Evolutionary conservation across 75 land plant genomes (phyloP), one percentile per base, ranked within the genome.

Genomic region (Sequoia sempervirens): DNA sequence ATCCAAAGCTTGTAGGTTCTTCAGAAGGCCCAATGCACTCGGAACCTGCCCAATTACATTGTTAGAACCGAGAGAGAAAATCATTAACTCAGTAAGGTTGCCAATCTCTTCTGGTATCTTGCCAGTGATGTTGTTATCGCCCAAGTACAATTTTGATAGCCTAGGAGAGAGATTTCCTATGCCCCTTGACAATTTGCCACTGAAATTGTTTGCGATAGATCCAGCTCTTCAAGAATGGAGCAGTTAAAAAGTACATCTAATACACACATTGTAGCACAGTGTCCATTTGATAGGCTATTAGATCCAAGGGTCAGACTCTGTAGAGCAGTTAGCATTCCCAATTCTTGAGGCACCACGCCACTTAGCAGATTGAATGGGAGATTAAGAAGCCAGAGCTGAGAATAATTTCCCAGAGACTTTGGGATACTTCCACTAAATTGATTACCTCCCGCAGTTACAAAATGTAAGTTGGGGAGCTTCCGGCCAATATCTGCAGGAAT

Each of bases 171-270:
- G 56, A 0, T 82, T 83, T 11, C 88, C 86, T 74, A 89, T 87
- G 47, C 54, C 83, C 17, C 82, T 46, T 45, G 82, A 76, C 2
- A 86, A 66, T 18, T 84, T 41, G 11, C 86, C 88, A 6, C 30
- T 52, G 8, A 89, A 61, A 37, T 82, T 83, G 72, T 89, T 89
- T 6, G 17, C 4, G 81, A 46, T 17, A 89, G 81, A 0, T 85
- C 1, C 8, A 87, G 40, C 12, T 79, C 41, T 2, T 5, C 9
- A n/a, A 89, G 45, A 4, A 34, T 64, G 34, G 86, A 41, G 41
- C 91, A 89, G 46, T 89, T 89, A n/a, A 17, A 81, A 52, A 89
- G 61, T 83, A 86, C 54, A 0, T n/a, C n/a, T 4, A 87, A 88
- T 1, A 89, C 56, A 3, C 87, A 73, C 0, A 54, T 17, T 54